Evolutionary conservation across 345 rosid genomes (phyloP).

Genomic region (Cardamine resedifolia): DNA sequence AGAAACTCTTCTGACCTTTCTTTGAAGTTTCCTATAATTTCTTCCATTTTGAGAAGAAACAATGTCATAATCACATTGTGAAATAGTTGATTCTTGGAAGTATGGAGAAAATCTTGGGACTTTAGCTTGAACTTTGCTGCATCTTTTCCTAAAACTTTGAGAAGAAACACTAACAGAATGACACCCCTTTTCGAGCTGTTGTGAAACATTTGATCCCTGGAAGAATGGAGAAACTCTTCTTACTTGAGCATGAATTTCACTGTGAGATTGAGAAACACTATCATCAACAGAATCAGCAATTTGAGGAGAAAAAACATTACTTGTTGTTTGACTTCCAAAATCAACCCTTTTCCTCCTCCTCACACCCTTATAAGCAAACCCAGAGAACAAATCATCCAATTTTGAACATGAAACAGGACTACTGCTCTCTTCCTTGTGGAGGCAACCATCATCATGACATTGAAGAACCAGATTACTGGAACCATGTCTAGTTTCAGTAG

Average conservation of each 20-base stretch:
- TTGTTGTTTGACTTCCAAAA: neutral
- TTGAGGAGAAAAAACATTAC: neutral
- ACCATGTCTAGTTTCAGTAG: neutral
- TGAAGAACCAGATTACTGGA: slow-evolving; percentile 9
- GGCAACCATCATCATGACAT: neutral
- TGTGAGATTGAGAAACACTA: slow-evolving; percentile 5
- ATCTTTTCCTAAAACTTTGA: neutral
- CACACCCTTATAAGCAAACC: slow-evolving; percentile 1
- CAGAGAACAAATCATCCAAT: slow-evolving; percentile 15
- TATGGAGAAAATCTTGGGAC: slow-evolving; percentile 13
- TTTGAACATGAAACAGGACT: slow-evolving; percentile 8
- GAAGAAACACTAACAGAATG: slow-evolving; percentile 12
- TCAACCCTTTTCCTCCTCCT: neutral
- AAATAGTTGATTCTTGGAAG: neutral
- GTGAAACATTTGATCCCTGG: neutral
- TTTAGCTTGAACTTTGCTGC: slow-evolving; percentile 9
- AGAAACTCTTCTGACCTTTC: slow-evolving; percentile 38
- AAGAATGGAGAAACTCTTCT: slow-evolving; percentile 34
- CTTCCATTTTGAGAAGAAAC: slow-evolving; percentile 6
- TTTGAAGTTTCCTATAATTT: neutral
- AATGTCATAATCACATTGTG: slow-evolving; percentile 13
- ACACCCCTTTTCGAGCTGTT: neutral
- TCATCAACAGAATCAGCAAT: slow-evolving; percentile 4
- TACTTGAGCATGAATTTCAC: slow-evolving; percentile 5
- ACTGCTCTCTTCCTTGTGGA: neutral